phyloP scores from a whole-genome alignment of 768 basidiomycete species.

The Pholiota microspora region DNA sequence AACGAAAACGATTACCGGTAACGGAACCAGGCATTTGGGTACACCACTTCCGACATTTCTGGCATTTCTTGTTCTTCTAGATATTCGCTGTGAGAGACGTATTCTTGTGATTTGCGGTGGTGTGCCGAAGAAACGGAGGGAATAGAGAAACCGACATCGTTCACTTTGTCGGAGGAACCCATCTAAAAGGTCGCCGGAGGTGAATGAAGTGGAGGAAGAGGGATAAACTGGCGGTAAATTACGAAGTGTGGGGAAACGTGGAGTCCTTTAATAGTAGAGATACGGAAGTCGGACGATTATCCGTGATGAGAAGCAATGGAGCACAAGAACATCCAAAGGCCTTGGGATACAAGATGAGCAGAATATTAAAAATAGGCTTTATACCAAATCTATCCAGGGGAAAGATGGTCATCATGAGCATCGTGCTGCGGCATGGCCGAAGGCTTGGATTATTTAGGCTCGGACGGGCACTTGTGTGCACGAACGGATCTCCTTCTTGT shows the following conservation, averaged over 20 bases:
- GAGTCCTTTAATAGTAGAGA: not conserved
- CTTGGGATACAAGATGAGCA: not conserved
- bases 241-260: not conserved
- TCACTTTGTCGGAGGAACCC: not conserved
- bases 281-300: not conserved
- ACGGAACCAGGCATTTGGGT: slow-evolving; percentile 55
- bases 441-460: not conserved
- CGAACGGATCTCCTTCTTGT: not conserved
- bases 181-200: not conserved
- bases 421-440: not conserved
- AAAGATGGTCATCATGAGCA: not conserved
- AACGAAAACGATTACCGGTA: slow-evolving; percentile 40
- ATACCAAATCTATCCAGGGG: not conserved
- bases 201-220: not conserved
- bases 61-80: slow-evolving; percentile 22
- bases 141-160: not conserved
- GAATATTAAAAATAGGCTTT: not conserved
- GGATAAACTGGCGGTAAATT: not conserved
- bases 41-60: slow-evolving; percentile 26
- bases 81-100: slow-evolving; percentile 13
- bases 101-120: slow-evolving; percentile 7
- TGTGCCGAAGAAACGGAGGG: not conserved
- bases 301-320: not conserved
- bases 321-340: not conserved
- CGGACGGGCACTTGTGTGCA: not conserved